Evolutionary conservation across 768 basidiomycete species (phyloP).

Genomic region (Mycena rosella): DNA sequence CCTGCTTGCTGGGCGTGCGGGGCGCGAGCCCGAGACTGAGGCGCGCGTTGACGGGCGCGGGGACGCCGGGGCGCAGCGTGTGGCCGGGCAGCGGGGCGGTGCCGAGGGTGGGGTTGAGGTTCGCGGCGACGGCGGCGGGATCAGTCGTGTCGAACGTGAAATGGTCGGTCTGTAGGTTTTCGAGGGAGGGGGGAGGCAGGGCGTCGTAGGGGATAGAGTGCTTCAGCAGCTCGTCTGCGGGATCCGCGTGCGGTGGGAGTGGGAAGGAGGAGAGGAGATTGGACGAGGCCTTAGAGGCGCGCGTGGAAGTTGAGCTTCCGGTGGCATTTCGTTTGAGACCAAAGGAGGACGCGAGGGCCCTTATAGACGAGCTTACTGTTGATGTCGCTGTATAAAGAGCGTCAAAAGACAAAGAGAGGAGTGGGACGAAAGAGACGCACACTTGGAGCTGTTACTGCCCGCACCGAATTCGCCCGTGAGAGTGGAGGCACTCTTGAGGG

Average conservation of each 20-base stretch:
- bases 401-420: slow-evolving; percentile 32
- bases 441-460: slow-evolving; percentile 63
- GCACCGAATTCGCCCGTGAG: slow-evolving; percentile 81
- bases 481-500: slow-evolving; percentile 49
- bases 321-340: slow-evolving; percentile 68
- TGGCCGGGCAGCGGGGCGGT: slow-evolving; percentile 71
- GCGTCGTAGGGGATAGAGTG: slow-evolving; percentile 59
- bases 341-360: slow-evolving; percentile 80
- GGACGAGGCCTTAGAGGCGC: slow-evolving; percentile 37
- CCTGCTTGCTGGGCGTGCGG: slow-evolving; percentile 46
- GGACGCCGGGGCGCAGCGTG: slow-evolving; percentile 67
- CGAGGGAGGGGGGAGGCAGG: slow-evolving; percentile 47
- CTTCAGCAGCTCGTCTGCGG: slow-evolving; percentile 53
- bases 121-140: slow-evolving; percentile 41
- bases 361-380: slow-evolving; percentile 80
- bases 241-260: slow-evolving; percentile 28
- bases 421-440: slow-evolving; percentile 51
- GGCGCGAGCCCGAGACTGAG: slow-evolving; percentile 70
- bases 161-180: slow-evolving; percentile 58
- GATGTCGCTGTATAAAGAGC: slow-evolving; percentile 54
- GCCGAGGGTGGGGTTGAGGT: slow-evolving; percentile 46
- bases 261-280: slow-evolving; percentile 35
- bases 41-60: slow-evolving; percentile 71
- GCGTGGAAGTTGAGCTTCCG: slow-evolving; percentile 39
- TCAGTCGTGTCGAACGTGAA: slow-evolving; percentile 55